Evolutionary conservation across 768 basidiomycete genomes (phyloP), one percentile per base, ranked within the genome.

Genomic region (Suillus weaverae): DNA sequence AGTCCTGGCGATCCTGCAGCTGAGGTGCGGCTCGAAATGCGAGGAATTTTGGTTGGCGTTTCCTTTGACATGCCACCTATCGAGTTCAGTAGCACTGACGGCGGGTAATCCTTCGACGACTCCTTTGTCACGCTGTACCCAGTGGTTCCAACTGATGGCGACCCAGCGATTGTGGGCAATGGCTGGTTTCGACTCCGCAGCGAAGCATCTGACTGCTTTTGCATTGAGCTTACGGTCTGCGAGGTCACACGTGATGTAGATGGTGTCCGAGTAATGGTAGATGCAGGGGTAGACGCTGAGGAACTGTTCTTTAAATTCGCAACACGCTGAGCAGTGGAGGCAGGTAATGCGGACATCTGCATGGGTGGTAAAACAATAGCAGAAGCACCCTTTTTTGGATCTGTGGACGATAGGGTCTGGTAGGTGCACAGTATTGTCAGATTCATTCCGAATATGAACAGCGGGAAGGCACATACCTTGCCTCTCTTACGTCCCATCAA

Each of bases 31-130:
- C 92, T 92, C n/a, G 92, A 90, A 46, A 96, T 95, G 32, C 94
- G 91, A 55, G 94, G 94, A 70, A 95, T 96, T 80, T 94, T 95
- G 22, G 94, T 96, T 4, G 94, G 94, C 0, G 94, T 94, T 72
- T 94, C 93, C 77, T 94, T 94, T 6, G 85, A 74, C 63, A 88
- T 76, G 11, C 81, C 78, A 35, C 83, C 80, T 3, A 80, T 70
- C 18, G 85, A 80, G 68, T 88, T 89, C 63, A 81, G 72, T 46
- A 84, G 73, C 13, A 84, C 80, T n/a, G 82, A 81, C 11, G 85
- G 85, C 10, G 82, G 83, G 18, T 78, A 82, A 63, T 89, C 89
- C 69, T 83, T 86, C 11, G 75, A 70, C 11, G 75, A 70, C 38
- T 89, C 89, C 71, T 86, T 88, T 38, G 79, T 70, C 35, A 75